phyloP scores from a whole-genome alignment of 1,284 basidiomycete genomes.

The Bjerkandera adusta region DNA sequence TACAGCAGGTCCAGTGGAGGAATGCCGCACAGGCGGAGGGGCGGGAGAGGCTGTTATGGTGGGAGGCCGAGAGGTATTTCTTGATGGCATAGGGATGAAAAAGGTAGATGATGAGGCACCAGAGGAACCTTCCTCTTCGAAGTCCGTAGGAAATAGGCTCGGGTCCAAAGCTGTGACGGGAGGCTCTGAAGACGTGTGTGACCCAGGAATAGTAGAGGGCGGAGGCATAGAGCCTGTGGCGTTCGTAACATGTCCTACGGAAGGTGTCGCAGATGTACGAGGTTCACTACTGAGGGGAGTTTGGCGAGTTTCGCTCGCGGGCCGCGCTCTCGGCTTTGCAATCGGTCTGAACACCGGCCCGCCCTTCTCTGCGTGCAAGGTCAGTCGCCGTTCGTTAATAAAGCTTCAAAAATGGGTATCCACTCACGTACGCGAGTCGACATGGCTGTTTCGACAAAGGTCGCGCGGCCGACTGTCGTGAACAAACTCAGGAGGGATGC shows the following conservation, averaged over 20 bases:
- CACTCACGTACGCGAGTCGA: slow-evolving; percentile 75
- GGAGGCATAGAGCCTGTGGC: slow-evolving; percentile 20
- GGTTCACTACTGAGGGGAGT: slow-evolving; percentile 31
- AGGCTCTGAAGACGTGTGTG: no score
- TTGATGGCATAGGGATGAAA: slow-evolving; percentile 9
- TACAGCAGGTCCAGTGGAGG: no score
- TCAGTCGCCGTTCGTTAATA: not conserved
- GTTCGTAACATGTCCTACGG: slow-evolving; percentile 8
- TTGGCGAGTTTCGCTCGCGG: slow-evolving; percentile 34
- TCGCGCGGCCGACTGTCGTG: not conserved
- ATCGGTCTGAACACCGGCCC: slow-evolving; percentile 66
- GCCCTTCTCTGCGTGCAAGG: slow-evolving; percentile 58
- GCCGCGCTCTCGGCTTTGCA: slow-evolving; percentile 49
- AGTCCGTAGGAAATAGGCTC: not conserved
- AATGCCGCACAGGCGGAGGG: not conserved
- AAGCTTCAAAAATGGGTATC: not conserved
- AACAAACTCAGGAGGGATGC: no score
- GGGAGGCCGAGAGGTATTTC: slow-evolving; percentile 8
- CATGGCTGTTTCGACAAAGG: slow-evolving; percentile 38
- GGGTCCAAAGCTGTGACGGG: not conserved
- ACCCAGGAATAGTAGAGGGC: slow-evolving; percentile 21
- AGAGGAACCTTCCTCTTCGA: no score
- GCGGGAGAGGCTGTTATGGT: not conserved
- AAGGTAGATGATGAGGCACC: not conserved
- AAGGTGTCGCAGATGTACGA: slow-evolving; percentile 20